Percentiles rank a stretch among this genome's conserved stretches.
Conservation (phyloP, 441 rosid species). For the Pelargonium fulgidum region DNA sequence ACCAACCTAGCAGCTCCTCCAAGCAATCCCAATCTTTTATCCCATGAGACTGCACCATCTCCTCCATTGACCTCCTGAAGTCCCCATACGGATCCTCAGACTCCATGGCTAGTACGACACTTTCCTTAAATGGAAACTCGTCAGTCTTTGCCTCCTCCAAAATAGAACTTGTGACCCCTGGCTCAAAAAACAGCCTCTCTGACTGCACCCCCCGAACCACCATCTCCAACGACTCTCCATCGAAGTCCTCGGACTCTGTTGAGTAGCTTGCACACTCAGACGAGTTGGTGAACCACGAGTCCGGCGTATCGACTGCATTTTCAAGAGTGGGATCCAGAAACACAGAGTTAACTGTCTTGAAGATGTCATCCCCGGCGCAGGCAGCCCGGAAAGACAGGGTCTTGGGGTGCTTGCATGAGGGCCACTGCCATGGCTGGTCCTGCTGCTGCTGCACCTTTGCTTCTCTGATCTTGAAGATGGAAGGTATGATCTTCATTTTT, state of each 20-base stretch:
- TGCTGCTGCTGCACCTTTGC: too few relatives aligned
- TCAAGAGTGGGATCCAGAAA: too few relatives aligned
- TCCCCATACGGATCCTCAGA: constrained; percentile 48
- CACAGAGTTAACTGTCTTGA: constrained; percentile 33
- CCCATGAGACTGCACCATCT: constrained; percentile 47
- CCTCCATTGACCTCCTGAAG: constrained; percentile 53
- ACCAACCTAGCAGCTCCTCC: constrained; percentile 51
- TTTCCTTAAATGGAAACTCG: constrained; percentile 31
- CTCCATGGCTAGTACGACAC: constrained; percentile 44
- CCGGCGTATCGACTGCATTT: constrained; percentile 32
- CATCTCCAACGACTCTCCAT: constrained; percentile 38
- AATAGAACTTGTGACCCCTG: constrained; percentile 46
- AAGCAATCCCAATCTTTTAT: constrained; percentile 47
- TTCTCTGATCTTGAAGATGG: too few relatives aligned
- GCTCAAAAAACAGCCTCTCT: constrained; percentile 44
- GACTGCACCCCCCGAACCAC: constrained; percentile 38
- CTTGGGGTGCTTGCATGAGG: constrained; percentile 54
- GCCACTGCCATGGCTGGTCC: constrained; percentile 32
- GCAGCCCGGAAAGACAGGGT: constrained; percentile 42
- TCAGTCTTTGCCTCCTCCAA: constrained; percentile 27
- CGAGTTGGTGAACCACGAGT: constrained; percentile 62
- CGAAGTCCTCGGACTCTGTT: constrained; percentile 25
- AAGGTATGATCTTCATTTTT: neutral
- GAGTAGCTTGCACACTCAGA: constrained; percentile 43
- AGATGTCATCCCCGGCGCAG: constrained; percentile 24